Evolutionary conservation across 176 grass and related monocot genomes (phyloP).

Genomic region (Oryza glaberrima): DNA sequence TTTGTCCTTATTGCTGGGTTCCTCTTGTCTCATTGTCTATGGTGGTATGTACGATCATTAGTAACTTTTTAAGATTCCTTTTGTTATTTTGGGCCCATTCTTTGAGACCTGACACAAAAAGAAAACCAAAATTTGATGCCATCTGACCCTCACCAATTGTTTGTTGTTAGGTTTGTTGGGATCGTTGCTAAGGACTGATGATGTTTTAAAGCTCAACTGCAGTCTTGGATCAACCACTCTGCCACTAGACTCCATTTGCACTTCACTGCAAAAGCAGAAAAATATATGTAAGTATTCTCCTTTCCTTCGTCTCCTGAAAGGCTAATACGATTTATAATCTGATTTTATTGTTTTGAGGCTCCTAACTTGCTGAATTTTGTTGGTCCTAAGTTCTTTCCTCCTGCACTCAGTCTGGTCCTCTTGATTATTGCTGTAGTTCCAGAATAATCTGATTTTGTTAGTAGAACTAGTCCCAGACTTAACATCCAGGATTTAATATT

Average conservation of each 20-base stretch:
- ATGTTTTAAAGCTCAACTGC: constrained; percentile 2
- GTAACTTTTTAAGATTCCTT: neutral
- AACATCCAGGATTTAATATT: neutral
- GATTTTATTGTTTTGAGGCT: constrained; percentile 14
- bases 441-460: neutral
- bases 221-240: constrained; percentile 13
- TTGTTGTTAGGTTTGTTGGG: constrained; percentile 5
- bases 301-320: neutral
- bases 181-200: neutral
- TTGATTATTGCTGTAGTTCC: neutral
- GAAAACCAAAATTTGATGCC: constrained; percentile 19
- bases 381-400: constrained; percentile 6
- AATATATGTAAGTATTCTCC: constrained; percentile 3
- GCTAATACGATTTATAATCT: neutral
- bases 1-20: constrained; percentile 34
- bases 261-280: constrained; percentile 37
- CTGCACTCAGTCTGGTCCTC: neutral
- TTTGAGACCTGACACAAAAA: constrained; percentile 27
- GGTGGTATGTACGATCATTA: constrained; percentile 3
- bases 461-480: neutral
- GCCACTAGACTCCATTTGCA: neutral
- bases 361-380: neutral
- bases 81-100: neutral
- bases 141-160: constrained; percentile 16
- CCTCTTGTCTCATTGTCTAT: constrained; percentile 24